Evolutionary conservation across 2,329 filamentous ascomycete species (phyloP).

Genomic region (Dichotomopilus funicola): DNA sequence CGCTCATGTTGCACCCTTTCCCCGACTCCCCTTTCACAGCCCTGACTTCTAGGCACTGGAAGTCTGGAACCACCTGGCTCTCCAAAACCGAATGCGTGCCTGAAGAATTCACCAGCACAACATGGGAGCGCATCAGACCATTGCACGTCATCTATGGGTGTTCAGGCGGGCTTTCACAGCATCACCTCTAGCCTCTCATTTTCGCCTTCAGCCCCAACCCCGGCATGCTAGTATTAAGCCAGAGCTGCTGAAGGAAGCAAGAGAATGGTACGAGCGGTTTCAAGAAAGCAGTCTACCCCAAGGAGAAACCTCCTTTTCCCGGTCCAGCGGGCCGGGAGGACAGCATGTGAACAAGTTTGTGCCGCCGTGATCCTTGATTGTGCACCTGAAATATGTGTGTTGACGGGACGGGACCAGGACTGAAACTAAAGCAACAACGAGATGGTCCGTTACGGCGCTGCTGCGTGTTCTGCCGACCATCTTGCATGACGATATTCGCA

Average conservation of each 20-base stretch:
- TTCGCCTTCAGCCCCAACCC: conserved; percentile 17
- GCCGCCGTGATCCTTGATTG: background rate
- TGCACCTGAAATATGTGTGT: background rate
- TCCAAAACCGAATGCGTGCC: no score
- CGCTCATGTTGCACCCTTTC: no score
- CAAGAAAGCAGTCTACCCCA: conserved; percentile 39
- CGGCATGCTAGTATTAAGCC: conserved; percentile 43
- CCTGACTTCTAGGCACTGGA: no score
- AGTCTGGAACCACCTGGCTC: no score
- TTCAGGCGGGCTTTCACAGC: no score
- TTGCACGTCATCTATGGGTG: no score
- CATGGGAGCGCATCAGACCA: no score
- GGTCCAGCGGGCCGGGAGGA: conserved; percentile 55
- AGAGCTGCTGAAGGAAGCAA: conserved; percentile 44
- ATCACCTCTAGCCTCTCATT: no score
- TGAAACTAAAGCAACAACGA: conserved; percentile 52
- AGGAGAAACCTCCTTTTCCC: conserved; percentile 47
- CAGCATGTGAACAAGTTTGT: conserved; percentile 58
- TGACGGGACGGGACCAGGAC: conserved; percentile 38
- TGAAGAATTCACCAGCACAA: no score
- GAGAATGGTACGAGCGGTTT: conserved; percentile 45
- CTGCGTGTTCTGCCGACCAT: conserved; percentile 39
- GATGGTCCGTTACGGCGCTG: conserved; percentile 45
- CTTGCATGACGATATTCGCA: conserved; percentile 41
- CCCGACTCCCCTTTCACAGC: no score